Evolutionary conservation across 352 stramenopile species (phyloP), one percentile per base, ranked within the genome.

Genomic region (Phytophthora citrophthora): DNA sequence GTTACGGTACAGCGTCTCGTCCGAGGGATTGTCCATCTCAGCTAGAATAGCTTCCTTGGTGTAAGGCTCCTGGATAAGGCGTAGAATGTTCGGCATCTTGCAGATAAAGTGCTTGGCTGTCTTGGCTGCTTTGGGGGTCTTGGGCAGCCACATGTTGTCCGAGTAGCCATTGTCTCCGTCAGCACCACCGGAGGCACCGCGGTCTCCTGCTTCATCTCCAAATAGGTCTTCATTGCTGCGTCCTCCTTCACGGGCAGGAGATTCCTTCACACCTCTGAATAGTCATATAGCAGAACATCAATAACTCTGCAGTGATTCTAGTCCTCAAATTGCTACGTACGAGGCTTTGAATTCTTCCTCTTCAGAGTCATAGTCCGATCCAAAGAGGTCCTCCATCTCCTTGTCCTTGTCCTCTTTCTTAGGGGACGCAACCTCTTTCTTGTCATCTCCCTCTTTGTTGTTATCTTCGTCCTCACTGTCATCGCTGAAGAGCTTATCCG

Each of bases 311-410:
- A 40, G 8, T 54, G 13, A 46, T n/a, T 16, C 29, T 27, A 12
- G 32, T n/a, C 2, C 16, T 20, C 12, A 13, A 18, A 20, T 2
- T 48, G 13, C n/a, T 29, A 20, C 81, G 58, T 87, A 91, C 83
- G 81, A 90, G 40, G 87, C 87, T 64, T 95, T 94, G 74, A 95
- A 94, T 55, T 95, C 87, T 48, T 95, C 87, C 60, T 94, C 86
- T 50, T 92, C 87, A 55, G 87, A 95, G 68, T 95, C 87, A 65
- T 95, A 95, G 60, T 95, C 87, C 36, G 87, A 95, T 48, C 87
- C 87, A 54, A 95, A 95, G 18, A 95, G 76, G n/a, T 95, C 87
- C 53, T 91, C 81, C 85, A 95, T 95, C 68, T 95, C 87, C 43
- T 90, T 87, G 51, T 90, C 81, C 29, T 92, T 93, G 13, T 78